Evolutionary conservation across 208 protist genomes (phyloP).

Genomic region (Leishmania guyanensis): DNA sequence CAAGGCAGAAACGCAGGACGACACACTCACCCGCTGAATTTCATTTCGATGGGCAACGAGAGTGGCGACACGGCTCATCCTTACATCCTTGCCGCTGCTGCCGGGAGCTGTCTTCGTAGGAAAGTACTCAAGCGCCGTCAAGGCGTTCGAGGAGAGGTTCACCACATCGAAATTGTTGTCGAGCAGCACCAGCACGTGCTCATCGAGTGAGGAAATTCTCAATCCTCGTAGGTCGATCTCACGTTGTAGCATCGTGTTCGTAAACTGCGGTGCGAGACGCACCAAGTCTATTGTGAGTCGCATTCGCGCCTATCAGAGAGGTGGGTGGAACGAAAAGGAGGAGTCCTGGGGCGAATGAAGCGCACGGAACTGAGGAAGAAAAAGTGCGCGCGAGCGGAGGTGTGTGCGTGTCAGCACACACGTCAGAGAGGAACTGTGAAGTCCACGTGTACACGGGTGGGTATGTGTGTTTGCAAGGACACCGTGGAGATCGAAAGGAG

Average conservation of each 20-base stretch:
- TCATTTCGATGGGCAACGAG: constrained; percentile 84
- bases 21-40: constrained; percentile 76
- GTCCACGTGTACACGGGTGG: not conserved
- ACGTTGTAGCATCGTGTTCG: constrained; percentile 78
- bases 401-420: not conserved
- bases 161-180: constrained; percentile 85
- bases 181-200: constrained; percentile 61
- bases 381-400: constrained; percentile 8
- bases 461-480: constrained; percentile 2
- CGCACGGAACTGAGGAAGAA: not conserved
- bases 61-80: constrained; percentile 66
- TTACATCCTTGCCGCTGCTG: constrained; percentile 15
- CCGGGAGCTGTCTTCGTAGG: constrained; percentile 23
- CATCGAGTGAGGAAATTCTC: constrained; percentile 78
- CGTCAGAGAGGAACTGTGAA: not conserved
- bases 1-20: constrained; percentile 68
- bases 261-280: constrained; percentile 84
- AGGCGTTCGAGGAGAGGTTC: constrained; percentile 81
- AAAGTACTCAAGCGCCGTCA: constrained; percentile 83
- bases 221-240: constrained; percentile 87
- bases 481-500: not conserved
- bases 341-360: not conserved
- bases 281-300: constrained; percentile 77
- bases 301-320: constrained; percentile 39
- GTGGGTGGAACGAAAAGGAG: not conserved